These are phyloP conservation scores for Chrysochromulina parva DNA, from an alignment of 78 protist species.

Conservation along the genomic window DNA sequence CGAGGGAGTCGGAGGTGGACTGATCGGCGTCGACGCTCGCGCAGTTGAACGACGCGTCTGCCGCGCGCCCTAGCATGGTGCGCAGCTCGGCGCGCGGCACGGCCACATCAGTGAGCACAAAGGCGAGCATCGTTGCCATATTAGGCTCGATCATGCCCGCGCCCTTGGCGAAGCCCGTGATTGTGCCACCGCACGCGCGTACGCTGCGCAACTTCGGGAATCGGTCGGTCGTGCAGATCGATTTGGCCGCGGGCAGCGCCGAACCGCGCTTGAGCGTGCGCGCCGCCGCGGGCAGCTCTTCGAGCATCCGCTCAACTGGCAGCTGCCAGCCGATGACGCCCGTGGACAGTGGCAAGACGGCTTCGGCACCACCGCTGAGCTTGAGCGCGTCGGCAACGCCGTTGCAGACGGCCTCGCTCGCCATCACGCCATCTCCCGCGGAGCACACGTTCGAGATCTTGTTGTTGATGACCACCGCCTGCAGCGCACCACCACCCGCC, in stretches of 20 bases:
- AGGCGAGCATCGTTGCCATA: conserved; percentile 20
- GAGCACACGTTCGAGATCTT: conserved; percentile 27
- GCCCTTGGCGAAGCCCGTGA: conserved; percentile 1
- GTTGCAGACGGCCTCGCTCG: not conserved
- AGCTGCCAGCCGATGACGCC: conserved; percentile 28
- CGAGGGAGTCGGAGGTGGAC: not conserved
- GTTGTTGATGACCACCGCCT: conserved; percentile 10
- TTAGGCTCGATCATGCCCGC: conserved; percentile 29
- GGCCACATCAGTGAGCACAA: not conserved
- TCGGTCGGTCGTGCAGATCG: conserved; percentile 5
- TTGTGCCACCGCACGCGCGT: not conserved
- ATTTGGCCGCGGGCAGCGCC: not conserved
- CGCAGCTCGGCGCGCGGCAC: not conserved
- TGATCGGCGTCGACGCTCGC: not conserved
- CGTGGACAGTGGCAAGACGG: not conserved
- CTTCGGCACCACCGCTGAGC: not conserved
- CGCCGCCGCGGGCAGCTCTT: not conserved
- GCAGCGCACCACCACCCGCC: not conserved
- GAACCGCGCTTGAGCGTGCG: not conserved
- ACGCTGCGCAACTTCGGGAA: conserved; percentile 5
- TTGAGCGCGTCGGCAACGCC: not conserved
- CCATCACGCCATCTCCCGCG: not conserved
- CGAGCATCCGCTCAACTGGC: not conserved
- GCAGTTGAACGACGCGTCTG: not conserved
- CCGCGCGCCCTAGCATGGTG: not conserved